A percentile compares a stretch with the other conserved stretches of the same genome.
phyloP scores from a whole-genome alignment of 805 yeast genomes.

The Yamadazyma endophytica region DNA sequence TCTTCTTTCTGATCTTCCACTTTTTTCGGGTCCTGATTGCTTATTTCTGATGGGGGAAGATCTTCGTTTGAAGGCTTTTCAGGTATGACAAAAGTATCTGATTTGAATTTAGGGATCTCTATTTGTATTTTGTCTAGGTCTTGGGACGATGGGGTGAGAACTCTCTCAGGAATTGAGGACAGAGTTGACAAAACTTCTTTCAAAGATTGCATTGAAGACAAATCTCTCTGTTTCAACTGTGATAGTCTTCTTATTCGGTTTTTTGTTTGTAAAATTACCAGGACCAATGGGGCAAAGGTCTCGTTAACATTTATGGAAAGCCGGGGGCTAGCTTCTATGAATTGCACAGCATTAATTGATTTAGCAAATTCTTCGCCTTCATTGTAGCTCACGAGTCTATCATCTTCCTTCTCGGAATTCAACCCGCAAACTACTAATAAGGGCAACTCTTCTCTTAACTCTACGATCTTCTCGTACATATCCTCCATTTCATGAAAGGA shows the following conservation, averaged over 20 bases:
- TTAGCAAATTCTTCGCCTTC: slow-evolving; percentile 28
- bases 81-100: no score
- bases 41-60: no score
- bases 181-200: slow-evolving; percentile 5
- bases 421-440: slow-evolving; percentile 29
- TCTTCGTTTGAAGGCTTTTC: no score
- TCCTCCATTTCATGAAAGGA: slow-evolving; percentile 28
- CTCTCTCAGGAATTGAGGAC: background rate
- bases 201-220: slow-evolving; percentile 5
- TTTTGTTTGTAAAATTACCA: slow-evolving; percentile 3
- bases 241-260: slow-evolving; percentile 1
- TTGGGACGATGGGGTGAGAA: no score
- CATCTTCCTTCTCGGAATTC: slow-evolving; percentile 20
- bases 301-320: slow-evolving; percentile 17
- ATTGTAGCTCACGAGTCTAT: slow-evolving; percentile 23
- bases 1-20: no score
- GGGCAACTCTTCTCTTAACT: slow-evolving; percentile 20
- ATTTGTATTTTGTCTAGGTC: slow-evolving; percentile 1
- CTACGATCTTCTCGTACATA: slow-evolving; percentile 18
- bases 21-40: no score
- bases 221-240: background rate
- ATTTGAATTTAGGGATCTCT: slow-evolving; percentile 3
- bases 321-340: slow-evolving; percentile 24
- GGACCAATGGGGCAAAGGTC: slow-evolving; percentile 25
- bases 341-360: slow-evolving; percentile 22